A percentile compares a stretch with the other conserved stretches of the same genome.
These are phyloP conservation scores for Fereydounia khargensis DNA, from an alignment of 1,284 basidiomycete species.

Conservation along the genomic window DNA sequence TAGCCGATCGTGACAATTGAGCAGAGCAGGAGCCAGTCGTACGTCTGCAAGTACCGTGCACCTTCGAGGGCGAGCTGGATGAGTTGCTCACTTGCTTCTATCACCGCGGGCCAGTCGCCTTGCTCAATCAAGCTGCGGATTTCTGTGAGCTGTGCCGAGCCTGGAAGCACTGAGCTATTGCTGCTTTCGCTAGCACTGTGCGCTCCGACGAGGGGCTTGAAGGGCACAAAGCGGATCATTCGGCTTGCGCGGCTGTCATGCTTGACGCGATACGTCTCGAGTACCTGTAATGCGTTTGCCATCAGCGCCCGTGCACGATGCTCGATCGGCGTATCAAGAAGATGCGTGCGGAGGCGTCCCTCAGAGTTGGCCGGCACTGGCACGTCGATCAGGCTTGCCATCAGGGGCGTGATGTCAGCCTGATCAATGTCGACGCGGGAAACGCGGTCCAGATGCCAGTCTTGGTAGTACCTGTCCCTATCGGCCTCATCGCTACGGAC, in stretches of 20 bases:
- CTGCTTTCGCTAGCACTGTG: not conserved
- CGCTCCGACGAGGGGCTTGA: conserved; percentile 9
- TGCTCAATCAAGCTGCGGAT: conserved; percentile 57
- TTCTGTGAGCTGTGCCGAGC: conserved; percentile 38
- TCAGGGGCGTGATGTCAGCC: conserved; percentile 77
- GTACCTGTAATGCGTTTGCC: conserved; percentile 72
- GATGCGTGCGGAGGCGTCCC: conserved; percentile 54
- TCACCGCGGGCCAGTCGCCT: conserved; percentile 62
- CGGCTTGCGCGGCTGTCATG: conserved; percentile 57
- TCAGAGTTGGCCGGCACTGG: conserved; percentile 57
- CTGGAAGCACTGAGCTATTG: too few species aligned
- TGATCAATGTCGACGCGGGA: conserved; percentile 68
- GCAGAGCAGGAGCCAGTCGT: conserved; percentile 74
- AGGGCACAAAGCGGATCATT: conserved; percentile 40
- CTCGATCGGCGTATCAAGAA: conserved; percentile 57
- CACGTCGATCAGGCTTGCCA: conserved; percentile 60
- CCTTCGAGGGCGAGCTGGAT: conserved; percentile 67
- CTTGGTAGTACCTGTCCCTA: conserved; percentile 33
- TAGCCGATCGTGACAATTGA: conserved; percentile 72
- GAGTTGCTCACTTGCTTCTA: conserved; percentile 64
- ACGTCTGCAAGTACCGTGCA: conserved; percentile 77
- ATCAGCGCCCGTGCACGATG: conserved; percentile 65
- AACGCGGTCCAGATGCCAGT: conserved; percentile 38
- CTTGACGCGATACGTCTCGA: conserved; percentile 78
- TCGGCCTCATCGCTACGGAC: conserved; percentile 1